Conservation (phyloP, 495 filamentous ascomycete genomes). For the Penicillium mononematosum region DNA sequence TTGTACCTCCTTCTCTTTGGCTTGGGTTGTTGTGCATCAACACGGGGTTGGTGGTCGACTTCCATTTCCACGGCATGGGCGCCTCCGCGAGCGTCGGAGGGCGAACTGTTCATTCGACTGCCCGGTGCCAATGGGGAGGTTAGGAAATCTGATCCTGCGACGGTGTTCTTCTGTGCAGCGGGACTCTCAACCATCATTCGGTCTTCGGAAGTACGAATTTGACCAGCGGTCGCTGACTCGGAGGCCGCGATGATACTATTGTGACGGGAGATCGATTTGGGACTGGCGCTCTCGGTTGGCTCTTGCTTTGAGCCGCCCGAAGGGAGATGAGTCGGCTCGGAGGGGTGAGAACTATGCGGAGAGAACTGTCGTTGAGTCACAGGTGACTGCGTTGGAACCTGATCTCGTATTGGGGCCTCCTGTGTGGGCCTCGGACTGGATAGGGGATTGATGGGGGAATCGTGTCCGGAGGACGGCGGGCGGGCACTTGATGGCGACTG, state of each 20-base stretch:
- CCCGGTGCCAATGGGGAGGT: slow-evolving; percentile 21
- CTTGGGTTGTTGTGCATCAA: slow-evolving; percentile 33
- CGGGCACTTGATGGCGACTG: slow-evolving; percentile 37
- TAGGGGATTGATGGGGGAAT: slow-evolving; percentile 35
- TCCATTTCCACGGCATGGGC: slow-evolving; percentile 30
- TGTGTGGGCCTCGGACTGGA: slow-evolving; percentile 38
- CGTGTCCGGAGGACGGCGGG: slow-evolving; percentile 36
- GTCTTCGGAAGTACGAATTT: slow-evolving; percentile 30
- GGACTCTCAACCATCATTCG: slow-evolving; percentile 31
- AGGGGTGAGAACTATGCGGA: slow-evolving; percentile 29
- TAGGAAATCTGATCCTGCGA: slow-evolving; percentile 17
- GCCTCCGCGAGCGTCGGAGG: slow-evolving; percentile 18
- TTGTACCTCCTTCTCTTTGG: slow-evolving; percentile 42
- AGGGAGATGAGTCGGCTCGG: slow-evolving; percentile 30
- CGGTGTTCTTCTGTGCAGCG: slow-evolving; percentile 15
- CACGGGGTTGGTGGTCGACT: slow-evolving; percentile 22
- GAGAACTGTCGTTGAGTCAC: slow-evolving; percentile 27
- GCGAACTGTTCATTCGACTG: slow-evolving; percentile 36
- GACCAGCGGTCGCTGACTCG: slow-evolving; percentile 13
- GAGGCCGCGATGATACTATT: slow-evolving; percentile 26
- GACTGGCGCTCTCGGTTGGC: slow-evolving; percentile 44
- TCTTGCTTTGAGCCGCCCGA: slow-evolving; percentile 37
- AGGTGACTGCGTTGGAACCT: slow-evolving; percentile 31
- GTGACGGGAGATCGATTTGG: slow-evolving; percentile 41
- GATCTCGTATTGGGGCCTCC: slow-evolving; percentile 29